Evolutionary conservation across 768 basidiomycete species (phyloP).

Genomic region (Chlorophyllum brunneum): DNA sequence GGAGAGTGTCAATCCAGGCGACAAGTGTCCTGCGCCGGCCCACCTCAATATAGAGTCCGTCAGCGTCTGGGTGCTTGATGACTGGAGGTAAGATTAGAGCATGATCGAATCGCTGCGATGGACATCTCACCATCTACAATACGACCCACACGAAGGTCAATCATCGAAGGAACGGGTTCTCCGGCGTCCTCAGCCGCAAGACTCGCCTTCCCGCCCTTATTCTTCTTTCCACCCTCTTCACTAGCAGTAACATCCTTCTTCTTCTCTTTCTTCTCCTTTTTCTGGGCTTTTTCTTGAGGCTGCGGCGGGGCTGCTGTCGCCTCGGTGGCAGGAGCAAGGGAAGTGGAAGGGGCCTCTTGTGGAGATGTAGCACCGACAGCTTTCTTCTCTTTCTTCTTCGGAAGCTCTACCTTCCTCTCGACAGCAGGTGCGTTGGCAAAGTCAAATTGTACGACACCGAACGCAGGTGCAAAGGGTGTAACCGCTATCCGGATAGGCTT

Average conservation of each 20-base stretch:
- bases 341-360: neutral
- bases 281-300: constrained; percentile 30
- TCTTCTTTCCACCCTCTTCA: constrained; percentile 35
- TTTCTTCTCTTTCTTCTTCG: constrained; percentile 76
- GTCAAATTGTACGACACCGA: constrained; percentile 62
- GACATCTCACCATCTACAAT: constrained; percentile 77
- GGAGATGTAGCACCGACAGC: constrained; percentile 23
- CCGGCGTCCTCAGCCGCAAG: constrained; percentile 58
- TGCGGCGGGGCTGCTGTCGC: constrained; percentile 18
- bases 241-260: constrained; percentile 31
- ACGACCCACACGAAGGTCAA: constrained; percentile 91
- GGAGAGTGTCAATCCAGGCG: constrained; percentile 14
- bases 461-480: constrained; percentile 44
- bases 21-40: constrained; percentile 12
- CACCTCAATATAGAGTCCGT: constrained; percentile 94
- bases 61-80: constrained; percentile 95
- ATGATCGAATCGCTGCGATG: neutral
- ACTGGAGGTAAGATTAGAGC: constrained; percentile 43
- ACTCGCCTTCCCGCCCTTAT: constrained; percentile 37
- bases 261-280: constrained; percentile 61
- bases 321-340: constrained; percentile 20
- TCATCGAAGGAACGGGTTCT: constrained; percentile 93
- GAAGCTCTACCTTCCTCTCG: constrained; percentile 66
- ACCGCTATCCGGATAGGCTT: constrained; percentile 59
- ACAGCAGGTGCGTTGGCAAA: constrained; percentile 69